A percentile compares a stretch with the other conserved stretches of the same genome.
phyloP scores from a whole-genome alignment of 306 rosid genomes.

The Alnus rubra region DNA sequence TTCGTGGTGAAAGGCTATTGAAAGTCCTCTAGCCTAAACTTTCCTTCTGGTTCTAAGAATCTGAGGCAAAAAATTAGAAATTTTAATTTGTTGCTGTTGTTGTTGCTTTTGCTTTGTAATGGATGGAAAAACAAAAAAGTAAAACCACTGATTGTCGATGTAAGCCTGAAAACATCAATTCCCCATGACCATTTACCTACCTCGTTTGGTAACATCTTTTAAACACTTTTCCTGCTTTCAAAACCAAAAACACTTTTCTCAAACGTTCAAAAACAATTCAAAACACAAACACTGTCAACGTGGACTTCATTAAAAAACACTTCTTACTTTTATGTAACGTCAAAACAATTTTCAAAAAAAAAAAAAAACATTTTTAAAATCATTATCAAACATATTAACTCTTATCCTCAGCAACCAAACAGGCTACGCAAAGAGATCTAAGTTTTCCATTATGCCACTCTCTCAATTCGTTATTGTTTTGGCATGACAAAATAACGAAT shows the following conservation, averaged over 20 bases:
- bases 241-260: no score
- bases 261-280: no score
- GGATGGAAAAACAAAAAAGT: background rate
- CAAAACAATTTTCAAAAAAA: background rate
- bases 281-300: no score
- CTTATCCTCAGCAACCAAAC: constrained; percentile 9
- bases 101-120: no score
- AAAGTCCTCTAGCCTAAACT: background rate
- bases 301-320: no score
- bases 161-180: background rate
- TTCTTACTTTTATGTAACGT: no score
- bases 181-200: background rate
- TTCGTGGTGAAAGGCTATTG: background rate
- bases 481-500: background rate
- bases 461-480: background rate
- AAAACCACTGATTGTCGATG: background rate
- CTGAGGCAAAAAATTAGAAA: no score
- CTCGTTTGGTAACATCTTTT: background rate
- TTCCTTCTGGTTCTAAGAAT: background rate
- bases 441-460: background rate
- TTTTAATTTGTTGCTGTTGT: no score
- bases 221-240: no score
- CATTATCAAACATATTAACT: background rate
- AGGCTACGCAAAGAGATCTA: background rate
- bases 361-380: background rate